A percentile compares a stretch with the other conserved stretches of the same genome.
Conservation (phyloP, 768 basidiomycete species). For the Hirschioporus abietinus region DNA sequence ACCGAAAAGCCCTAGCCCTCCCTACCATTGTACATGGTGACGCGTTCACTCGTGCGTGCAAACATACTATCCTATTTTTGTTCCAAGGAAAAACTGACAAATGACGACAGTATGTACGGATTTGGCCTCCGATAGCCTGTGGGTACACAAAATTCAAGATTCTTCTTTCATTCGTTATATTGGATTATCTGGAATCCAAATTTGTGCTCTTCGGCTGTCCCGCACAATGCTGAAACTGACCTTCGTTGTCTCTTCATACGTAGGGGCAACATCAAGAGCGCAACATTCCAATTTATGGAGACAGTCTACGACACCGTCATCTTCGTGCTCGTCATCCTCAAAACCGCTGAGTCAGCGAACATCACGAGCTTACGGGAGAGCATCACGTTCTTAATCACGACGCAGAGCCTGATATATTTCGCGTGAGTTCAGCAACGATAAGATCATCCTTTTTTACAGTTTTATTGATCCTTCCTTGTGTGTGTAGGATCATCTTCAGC, state of each 20-base stretch:
- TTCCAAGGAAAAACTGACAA: too few relatives aligned
- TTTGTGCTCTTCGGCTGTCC: too few relatives aligned
- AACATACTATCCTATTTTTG: neutral
- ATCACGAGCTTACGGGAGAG: too few relatives aligned
- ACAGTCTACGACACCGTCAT: conserved; percentile 1
- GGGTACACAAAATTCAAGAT: neutral
- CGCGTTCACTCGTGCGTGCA: neutral
- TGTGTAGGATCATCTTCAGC: neutral
- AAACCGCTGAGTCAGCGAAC: neutral
- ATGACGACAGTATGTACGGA: neutral
- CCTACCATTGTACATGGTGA: neutral
- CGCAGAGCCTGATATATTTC: neutral
- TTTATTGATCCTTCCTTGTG: neutral
- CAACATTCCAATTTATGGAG: conserved; percentile 1
- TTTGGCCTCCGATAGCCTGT: neutral
- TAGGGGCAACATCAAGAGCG: neutral
- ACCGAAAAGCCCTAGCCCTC: neutral
- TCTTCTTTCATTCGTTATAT: too few relatives aligned
- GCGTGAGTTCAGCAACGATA: neutral
- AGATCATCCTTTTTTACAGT: neutral
- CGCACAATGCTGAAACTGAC: neutral
- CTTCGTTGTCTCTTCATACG: neutral
- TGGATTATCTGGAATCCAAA: too few relatives aligned
- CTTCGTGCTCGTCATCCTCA: neutral
- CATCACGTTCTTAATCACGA: neutral